Evolutionary conservation across 1,284 basidiomycete genomes (phyloP).

Genomic region (Ustilago hordei): DNA sequence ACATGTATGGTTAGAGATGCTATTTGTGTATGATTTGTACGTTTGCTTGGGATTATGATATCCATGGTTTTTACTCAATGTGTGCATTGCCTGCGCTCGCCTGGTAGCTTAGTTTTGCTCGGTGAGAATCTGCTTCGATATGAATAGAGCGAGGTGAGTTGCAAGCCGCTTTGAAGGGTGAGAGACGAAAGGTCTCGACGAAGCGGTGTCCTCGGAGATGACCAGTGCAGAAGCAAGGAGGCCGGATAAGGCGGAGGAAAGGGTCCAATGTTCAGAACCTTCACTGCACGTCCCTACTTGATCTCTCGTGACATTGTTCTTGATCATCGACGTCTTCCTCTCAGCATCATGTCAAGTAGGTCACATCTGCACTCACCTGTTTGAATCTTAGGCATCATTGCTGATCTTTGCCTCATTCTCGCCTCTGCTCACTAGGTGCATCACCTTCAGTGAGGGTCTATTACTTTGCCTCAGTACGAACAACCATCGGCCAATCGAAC

Average conservation of each 20-base stretch:
- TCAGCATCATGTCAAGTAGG: constrained; percentile 29
- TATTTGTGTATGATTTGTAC: not conserved
- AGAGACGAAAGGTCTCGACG: not conserved
- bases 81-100: no score
- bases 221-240: not conserved
- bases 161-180: not conserved
- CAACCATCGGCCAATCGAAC: constrained; percentile 28
- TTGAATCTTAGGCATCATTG: not conserved
- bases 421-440: not conserved
- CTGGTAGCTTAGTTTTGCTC: no score
- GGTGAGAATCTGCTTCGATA: no score
- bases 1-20: constrained; percentile 52
- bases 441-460: constrained; percentile 14
- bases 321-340: not conserved
- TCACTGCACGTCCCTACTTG: constrained; percentile 7
- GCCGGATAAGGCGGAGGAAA: not conserved
- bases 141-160: no score
- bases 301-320: not conserved
- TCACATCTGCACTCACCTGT: not conserved
- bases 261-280: constrained; percentile 6
- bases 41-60: constrained; percentile 2
- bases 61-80: not conserved
- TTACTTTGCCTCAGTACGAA: constrained; percentile 49
- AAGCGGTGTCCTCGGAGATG: constrained; percentile 10
- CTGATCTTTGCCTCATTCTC: constrained; percentile 4